Base-by-base conservation (phyloP, 1,284 basidiomycete genomes). In the Ceratobasidium theobromae region DNA sequence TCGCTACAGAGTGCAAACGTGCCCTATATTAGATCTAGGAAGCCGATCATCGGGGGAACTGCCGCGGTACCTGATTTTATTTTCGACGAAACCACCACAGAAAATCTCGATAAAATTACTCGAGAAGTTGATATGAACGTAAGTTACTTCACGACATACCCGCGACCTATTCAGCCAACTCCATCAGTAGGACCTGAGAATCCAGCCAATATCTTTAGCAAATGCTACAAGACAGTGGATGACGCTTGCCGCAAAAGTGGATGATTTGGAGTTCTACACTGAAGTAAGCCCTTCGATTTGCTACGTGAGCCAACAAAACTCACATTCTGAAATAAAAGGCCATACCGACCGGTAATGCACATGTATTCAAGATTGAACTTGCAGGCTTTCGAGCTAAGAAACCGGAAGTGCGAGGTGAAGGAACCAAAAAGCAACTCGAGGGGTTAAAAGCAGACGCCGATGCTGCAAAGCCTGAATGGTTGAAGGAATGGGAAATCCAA, bases 141-240 rank as follows among this genome's bases (percentile, higher is more conserved):
- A 25, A 46, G 57, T 27, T 9, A 35, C 16, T 12, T n/a, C 28
- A 14, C 23, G 23, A 28, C 27, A 14, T 27, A 16, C 23, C 11
- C 12, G 27, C 9, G 33, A 28, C 21, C 16, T 3, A 40, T 49
- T 40, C 25, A 21, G 21, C 46, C 18, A 45, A 21, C 1, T 23
- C 2, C 9, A n/a, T n/a, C 18, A 27, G 9, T n/a, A 58, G 55
- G 55, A 58, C 33, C 30, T 48, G 28, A 46, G 55, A 23, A 48
- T 58, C 28, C 55, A 58, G 12, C 55, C 55, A 4, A 9, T 62
- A n/a, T 62, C 57, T 12, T 51, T 32, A 21, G 57, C 57, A n/a
- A 38, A 51, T 8, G 28, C 46, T 14, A 62, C 57, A 28, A 62
- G 57, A 25, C 3, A 40, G 9, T 62, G 57, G 57, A 62, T 62